Evolutionary conservation across 2,329 filamentous ascomycete species (phyloP).

Genomic region (Teratosphaeria nubilosa): DNA sequence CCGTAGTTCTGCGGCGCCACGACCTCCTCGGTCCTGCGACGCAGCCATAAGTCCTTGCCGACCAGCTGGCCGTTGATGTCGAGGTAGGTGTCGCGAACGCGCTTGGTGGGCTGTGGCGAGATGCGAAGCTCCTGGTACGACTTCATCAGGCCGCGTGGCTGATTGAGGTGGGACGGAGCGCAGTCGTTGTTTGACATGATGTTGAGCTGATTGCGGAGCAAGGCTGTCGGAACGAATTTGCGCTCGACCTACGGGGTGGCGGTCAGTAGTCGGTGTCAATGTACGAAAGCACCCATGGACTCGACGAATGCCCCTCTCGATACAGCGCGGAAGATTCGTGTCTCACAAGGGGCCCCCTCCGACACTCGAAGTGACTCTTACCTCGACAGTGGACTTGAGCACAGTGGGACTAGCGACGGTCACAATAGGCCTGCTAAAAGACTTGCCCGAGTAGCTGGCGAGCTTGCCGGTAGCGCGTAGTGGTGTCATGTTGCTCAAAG

Average conservation of each 20-base stretch:
- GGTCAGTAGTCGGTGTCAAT: neutral
- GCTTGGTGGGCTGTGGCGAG: neutral
- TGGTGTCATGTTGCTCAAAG: neutral
- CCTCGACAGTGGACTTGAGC: neutral
- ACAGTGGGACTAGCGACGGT: neutral
- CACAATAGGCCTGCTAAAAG: neutral
- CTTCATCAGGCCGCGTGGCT: neutral
- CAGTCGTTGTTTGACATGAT: neutral
- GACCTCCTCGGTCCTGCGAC: conserved; percentile 1
- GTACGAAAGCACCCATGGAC: neutral
- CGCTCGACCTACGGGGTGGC: conserved; percentile 7
- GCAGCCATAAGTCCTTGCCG: conserved; percentile 9
- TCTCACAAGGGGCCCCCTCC: too few species aligned
- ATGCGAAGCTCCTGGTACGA: neutral
- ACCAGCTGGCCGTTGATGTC: conserved; percentile 6
- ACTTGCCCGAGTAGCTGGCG: neutral
- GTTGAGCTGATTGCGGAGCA: neutral
- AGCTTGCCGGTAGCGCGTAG: neutral
- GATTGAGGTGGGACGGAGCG: neutral
- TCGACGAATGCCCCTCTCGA: neutral
- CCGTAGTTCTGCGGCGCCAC: neutral
- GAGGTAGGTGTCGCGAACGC: conserved; percentile 12
- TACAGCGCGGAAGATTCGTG: neutral
- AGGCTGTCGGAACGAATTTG: conserved; percentile 6
- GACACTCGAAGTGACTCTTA: neutral